A percentile compares a stretch with the other conserved stretches of the same genome.
Evolutionary conservation across 441 rosid genomes (phyloP).

Genomic region (Jatropha multifida): DNA sequence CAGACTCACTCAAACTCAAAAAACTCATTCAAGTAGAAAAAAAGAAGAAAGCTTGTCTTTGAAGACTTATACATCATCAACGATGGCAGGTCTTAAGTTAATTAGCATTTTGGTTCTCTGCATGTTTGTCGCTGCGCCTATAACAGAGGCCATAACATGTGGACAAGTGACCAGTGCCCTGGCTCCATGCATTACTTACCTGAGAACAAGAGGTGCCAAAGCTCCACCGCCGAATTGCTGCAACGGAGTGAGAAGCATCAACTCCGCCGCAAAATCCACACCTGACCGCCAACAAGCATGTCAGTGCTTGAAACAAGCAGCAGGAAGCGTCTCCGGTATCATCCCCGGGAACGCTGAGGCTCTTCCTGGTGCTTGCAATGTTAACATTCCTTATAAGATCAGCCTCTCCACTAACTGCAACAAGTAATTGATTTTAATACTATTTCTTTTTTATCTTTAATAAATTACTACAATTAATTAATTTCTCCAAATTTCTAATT

Average conservation of each 20-base stretch:
- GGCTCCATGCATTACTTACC: neutral
- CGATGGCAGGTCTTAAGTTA: neutral
- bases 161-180: neutral
- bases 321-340: neutral
- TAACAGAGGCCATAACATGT: neutral
- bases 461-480: too few relatives aligned
- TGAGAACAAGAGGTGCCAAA: neutral
- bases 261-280: neutral
- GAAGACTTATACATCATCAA: neutral
- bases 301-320: neutral
- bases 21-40: too few relatives aligned
- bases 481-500: too few relatives aligned
- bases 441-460: too few relatives aligned
- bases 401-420: neutral
- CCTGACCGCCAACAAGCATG: neutral
- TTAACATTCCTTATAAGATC: slow-evolving; percentile 1
- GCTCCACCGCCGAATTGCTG: neutral
- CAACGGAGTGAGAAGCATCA: neutral
- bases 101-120: neutral
- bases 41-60: neutral
- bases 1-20: too few relatives aligned
- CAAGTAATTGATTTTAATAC: neutral
- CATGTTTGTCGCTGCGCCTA: neutral
- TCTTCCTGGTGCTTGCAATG: neutral
- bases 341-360: neutral